These are phyloP conservation scores for Adansonia rubrostipa DNA, from an alignment of 441 rosid genomes.

Conservation along the genomic window DNA sequence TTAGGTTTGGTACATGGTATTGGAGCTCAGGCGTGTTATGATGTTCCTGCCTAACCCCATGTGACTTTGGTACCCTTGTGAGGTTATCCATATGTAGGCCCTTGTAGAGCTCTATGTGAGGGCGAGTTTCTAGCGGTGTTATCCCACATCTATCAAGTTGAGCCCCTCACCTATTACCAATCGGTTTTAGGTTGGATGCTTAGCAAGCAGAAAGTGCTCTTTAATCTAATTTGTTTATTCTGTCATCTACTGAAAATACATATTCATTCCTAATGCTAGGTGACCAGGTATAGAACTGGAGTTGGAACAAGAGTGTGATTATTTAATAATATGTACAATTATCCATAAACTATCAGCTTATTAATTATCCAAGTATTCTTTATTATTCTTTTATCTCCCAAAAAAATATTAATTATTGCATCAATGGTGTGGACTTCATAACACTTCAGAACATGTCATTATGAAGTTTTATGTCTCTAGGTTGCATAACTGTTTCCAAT, in stretches of 20 bases:
- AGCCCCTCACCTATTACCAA: no score
- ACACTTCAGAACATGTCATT: neutral
- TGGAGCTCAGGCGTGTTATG: neutral
- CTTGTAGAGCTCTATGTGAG: neutral
- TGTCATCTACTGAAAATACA: neutral
- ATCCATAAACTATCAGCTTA: neutral
- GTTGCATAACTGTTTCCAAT: neutral
- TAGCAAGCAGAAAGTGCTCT: neutral
- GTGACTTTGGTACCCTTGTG: neutral
- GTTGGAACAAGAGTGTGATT: neutral
- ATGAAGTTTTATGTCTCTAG: neutral
- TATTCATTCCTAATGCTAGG: neutral
- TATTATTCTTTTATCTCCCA: neutral
- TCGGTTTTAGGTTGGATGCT: no score
- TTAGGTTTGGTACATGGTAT: conserved; percentile 8
- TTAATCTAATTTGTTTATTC: neutral
- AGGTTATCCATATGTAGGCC: neutral
- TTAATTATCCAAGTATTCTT: neutral
- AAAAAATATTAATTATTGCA: neutral
- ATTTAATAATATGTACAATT: neutral
- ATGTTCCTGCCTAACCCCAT: neutral
- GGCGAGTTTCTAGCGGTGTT: neutral
- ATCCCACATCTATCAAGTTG: neutral
- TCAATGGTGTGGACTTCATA: neutral
- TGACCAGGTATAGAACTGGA: neutral